Evolutionary conservation across 192 early-diverging fungal species (phyloP).

Genomic region (Gamsiella multidivaricata): DNA sequence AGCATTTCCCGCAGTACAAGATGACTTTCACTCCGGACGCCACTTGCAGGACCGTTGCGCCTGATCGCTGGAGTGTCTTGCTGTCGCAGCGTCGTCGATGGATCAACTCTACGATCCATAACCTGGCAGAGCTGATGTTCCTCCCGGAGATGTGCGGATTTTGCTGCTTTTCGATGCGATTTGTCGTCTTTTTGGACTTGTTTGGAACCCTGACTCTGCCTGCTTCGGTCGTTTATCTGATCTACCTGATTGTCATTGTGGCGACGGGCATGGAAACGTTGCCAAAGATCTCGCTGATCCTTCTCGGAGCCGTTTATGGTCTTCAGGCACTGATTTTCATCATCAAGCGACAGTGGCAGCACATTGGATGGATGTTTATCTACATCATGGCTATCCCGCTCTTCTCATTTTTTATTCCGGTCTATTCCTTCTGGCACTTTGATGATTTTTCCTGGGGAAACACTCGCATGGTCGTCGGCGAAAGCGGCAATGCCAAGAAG

Average conservation of each 20-base stretch:
- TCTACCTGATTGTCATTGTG: slow-evolving; percentile 80
- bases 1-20: slow-evolving; percentile 95
- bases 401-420: slow-evolving; percentile 91
- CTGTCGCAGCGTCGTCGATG: slow-evolving; percentile 96
- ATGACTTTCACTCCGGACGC: slow-evolving; percentile 94
- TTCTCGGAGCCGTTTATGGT: slow-evolving; percentile 88
- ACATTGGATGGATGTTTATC: slow-evolving; percentile 86
- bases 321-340: slow-evolving; percentile 81
- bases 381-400: slow-evolving; percentile 92
- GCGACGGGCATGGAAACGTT: slow-evolving; percentile 71
- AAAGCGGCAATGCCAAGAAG: slow-evolving; percentile 70
- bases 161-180: slow-evolving; percentile 98
- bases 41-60: slow-evolving; percentile 89
- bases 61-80: slow-evolving; percentile 89
- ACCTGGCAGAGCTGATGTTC: slow-evolving; percentile 89
- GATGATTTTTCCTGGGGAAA: slow-evolving; percentile 99
- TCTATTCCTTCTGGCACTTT: slow-evolving; percentile 99
- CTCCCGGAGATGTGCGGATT: slow-evolving; percentile 92
- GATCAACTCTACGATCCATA: slow-evolving; percentile 99
- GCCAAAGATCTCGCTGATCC: slow-evolving; percentile 81
- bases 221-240: slow-evolving; percentile 83
- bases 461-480: slow-evolving; percentile 85
- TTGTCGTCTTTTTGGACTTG: slow-evolving; percentile 94
- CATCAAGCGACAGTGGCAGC: slow-evolving; percentile 74
- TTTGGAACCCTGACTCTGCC: slow-evolving; percentile 83